Evolutionary conservation across 1,284 basidiomycete species (phyloP).

Genomic region (Malassezia obtusa): DNA sequence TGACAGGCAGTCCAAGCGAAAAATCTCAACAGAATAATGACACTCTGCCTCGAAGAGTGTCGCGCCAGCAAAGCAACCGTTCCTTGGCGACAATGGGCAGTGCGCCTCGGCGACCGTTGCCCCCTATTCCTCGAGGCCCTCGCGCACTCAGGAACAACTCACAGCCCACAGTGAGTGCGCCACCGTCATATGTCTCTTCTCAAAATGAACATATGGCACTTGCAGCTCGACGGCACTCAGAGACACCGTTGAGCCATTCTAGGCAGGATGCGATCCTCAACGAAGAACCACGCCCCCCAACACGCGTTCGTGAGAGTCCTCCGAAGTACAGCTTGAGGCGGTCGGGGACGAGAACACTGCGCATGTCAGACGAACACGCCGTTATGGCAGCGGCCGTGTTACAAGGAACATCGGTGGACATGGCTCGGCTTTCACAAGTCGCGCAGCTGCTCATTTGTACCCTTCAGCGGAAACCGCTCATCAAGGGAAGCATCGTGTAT

Average conservation of each 20-base stretch:
- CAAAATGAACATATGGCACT: no score
- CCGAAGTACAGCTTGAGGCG: neutral
- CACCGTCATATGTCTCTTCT: no score
- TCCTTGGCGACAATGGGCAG: neutral
- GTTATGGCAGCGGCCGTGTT: neutral
- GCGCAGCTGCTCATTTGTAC: slow-evolving; percentile 77
- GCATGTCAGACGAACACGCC: neutral
- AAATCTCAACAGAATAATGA: no score
- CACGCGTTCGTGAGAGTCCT: no score
- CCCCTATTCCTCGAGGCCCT: neutral
- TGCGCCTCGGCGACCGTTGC: neutral
- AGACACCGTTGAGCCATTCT: neutral
- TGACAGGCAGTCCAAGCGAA: neutral
- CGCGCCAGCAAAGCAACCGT: neutral
- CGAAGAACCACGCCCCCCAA: neutral
- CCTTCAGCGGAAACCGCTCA: slow-evolving; percentile 72
- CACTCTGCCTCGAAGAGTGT: neutral
- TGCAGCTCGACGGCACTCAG: no score
- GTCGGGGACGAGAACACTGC: neutral
- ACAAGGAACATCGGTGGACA: slow-evolving; percentile 56
- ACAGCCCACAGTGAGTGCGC: neutral
- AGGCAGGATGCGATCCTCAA: neutral
- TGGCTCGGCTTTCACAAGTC: slow-evolving; percentile 73
- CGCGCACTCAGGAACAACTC: neutral
- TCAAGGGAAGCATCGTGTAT: slow-evolving; percentile 50